Base-by-base conservation (phyloP, 768 basidiomycete genomes). In the Boletus bicolor region DNA sequence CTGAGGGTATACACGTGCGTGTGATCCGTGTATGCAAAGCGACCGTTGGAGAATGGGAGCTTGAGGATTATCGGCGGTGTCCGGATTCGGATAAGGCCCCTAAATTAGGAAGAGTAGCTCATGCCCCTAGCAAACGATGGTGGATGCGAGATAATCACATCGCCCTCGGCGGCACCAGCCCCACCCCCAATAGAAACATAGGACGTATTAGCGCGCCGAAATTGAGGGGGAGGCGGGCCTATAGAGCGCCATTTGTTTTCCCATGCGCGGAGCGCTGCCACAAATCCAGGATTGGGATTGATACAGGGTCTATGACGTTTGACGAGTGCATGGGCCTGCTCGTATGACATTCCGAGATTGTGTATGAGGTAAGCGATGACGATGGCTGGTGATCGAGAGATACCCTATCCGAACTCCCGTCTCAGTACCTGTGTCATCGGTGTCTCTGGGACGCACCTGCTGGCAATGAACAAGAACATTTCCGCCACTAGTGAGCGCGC, bases 351-450 rank as follows among this genome's bases (percentile, higher is more conserved):
- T 41, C 81, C 83, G 55, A 82, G 81, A 58, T 83, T 79, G 61
- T 84, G 81, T 62, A 91, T 91, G 65, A 91, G 84, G 73, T 89
- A 91, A 44, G 89, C 89, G 56, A 91, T 88, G 54, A 89, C 83
- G 64, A 91, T 80, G 7, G 89, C 81, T 15, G 87, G 79, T 47
- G 83, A 85, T 60, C 89, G 83, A n/a, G 89, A 91, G 50, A 91
- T 77, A 59, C 89, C 89, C 88, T 89, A 65, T 49, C 53, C 50
- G 44, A 54, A 44, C 17, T 30, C 7, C 44, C 5, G 44, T 28
- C 2, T 65, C 50, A 68, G 35, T 4, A 49, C 15, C 1, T 1
- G 28, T 6, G 15, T 7, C 15, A 10, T 21, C 24, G 36, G 7
- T 0, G 9, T 24, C 17, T 9, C 9, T 41, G 24, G 24, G 10